Base-by-base conservation (phyloP, 2,329 filamentous ascomycete genomes). In the Podosphaera fusca region DNA sequence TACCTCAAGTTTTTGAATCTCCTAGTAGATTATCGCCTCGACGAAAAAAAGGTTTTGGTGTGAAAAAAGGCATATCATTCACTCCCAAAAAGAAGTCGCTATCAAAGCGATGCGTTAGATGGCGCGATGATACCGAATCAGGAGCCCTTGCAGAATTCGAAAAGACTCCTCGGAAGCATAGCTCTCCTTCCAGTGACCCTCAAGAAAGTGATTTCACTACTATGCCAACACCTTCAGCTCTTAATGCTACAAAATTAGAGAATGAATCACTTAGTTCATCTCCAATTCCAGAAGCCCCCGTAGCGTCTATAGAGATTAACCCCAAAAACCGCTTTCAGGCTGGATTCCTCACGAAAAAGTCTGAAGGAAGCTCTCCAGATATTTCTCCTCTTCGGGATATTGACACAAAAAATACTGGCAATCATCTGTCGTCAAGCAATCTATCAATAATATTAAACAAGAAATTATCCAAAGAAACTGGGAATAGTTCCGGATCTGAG, bases 101-200 rank as follows among this genome's bases (percentile, higher is more conserved):
- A 0, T 68, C 72, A 57, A 87, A 87, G 69, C 79, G 89, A 59
- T 82, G 77, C 51, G 90, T 98, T 4, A 80, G 90, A 61, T 98
- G 92, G 92, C 82, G 87, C 58, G 88, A 94, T 64, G 92, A 96
- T 64, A 87, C 83, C 1, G 84, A 94, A 65, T 81, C 90, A 55
- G 89, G 88, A 31, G 82, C 83, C 0, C 72, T 96, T 57, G 88
- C 85, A 9, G 92, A 96, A 67, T 95, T 90, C 67, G 86, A 90
- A 66, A 87, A 87, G 70, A 95, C 90, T 2, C 90, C 92, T 0
- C 78, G 88, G 68, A 85, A 82, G 66, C 69, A 76, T 7, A 73
- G 78, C 14, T 73, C 74, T 1, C 77, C 79, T 0, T 78, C 80
- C 5, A 77, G 81, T 52, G 60, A 60, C 31, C 78, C 77, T 14